A percentile compares a stretch with the other conserved stretches of the same genome.
Conservation (phyloP, 805 yeast genomes). For the Starmerella floris region DNA sequence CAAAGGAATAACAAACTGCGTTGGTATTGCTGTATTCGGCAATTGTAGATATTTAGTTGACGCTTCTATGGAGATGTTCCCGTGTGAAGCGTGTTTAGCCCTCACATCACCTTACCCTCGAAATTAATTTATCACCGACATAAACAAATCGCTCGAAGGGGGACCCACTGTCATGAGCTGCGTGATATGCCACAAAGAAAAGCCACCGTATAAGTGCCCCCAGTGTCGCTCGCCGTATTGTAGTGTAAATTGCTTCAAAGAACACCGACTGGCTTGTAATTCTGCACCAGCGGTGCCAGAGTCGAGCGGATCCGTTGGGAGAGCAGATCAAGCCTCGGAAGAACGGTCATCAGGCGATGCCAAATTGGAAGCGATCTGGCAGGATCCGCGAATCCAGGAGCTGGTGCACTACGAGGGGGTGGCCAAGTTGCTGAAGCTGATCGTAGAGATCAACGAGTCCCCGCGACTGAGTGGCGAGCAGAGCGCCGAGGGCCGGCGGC, state of each 20-base stretch:
- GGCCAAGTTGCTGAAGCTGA: constrained; percentile 40
- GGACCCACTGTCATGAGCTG: constrained; percentile 18
- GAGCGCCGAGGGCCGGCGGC: constrained; percentile 40
- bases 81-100: too few relatives aligned
- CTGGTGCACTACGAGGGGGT: constrained; percentile 42
- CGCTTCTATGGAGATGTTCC: too few relatives aligned
- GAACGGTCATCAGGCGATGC: too few relatives aligned
- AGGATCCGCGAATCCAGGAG: constrained; percentile 34
- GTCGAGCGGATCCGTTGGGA: too few relatives aligned
- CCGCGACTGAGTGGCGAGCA: constrained; percentile 37
- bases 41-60: too few relatives aligned
- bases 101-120: too few relatives aligned
- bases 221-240: constrained; percentile 36
- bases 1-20: too few relatives aligned
- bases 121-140: too few relatives aligned
- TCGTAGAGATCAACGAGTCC: constrained; percentile 39
- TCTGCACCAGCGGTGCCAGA: too few relatives aligned
- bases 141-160: too few relatives aligned
- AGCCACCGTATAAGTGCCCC: constrained; percentile 44
- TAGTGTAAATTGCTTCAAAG: constrained; percentile 47
- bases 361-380: not conserved
- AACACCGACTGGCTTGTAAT: constrained; percentile 22
- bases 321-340: too few relatives aligned
- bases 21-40: too few relatives aligned
- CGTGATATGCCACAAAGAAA: constrained; percentile 5